Conservation (phyloP, 768 basidiomycete genomes). For the Kondoa malvinella region DNA sequence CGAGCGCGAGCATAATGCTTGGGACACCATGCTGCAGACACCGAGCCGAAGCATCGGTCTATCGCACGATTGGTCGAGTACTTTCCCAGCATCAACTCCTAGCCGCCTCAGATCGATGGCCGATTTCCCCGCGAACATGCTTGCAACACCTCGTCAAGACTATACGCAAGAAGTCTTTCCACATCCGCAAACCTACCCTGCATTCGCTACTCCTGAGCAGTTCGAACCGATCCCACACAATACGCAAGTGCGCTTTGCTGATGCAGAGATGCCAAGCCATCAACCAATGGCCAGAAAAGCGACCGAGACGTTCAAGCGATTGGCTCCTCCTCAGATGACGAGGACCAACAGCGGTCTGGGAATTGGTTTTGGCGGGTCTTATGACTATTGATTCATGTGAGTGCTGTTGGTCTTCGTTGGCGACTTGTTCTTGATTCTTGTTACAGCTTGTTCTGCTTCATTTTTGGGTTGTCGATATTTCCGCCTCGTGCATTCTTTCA, state of each 20-base stretch:
- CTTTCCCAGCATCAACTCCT: background rate
- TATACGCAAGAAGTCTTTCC: background rate
- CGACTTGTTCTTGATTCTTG: background rate
- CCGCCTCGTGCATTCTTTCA: background rate
- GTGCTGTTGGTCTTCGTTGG: background rate
- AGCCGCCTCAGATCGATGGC: background rate
- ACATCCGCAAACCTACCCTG: background rate
- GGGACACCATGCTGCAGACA: background rate
- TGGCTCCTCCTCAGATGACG: background rate
- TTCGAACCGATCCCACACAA: no score
- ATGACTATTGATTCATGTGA: background rate
- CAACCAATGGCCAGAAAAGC: background rate
- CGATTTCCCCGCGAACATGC: background rate
- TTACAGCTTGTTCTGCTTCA: background rate
- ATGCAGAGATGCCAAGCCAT: background rate
- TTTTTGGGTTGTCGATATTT: background rate
- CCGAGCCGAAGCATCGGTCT: background rate
- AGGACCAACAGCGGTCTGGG: constrained; percentile 3
- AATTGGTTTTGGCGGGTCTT: background rate
- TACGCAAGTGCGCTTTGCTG: background rate
- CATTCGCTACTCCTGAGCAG: no score
- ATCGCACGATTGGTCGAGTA: background rate
- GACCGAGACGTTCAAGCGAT: background rate
- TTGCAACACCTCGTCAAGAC: background rate
- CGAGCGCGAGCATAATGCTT: background rate